A percentile compares a stretch with the other conserved stretches of the same genome.
Conservation (phyloP, 78 protist species). For the Dictyostelium firmibasis region DNA sequence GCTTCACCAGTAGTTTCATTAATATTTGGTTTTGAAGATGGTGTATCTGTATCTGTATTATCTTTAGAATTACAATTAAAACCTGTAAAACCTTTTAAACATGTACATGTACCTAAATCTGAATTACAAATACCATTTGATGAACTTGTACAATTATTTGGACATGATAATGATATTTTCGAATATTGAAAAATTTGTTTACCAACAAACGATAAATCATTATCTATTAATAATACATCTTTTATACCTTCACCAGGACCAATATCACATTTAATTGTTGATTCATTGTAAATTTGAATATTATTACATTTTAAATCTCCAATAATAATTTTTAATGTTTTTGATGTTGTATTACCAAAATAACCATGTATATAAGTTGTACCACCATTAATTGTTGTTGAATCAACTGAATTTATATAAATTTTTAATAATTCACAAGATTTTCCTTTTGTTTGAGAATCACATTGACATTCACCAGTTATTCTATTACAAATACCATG, state of each 20-base stretch:
- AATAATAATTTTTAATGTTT: background rate
- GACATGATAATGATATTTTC: background rate
- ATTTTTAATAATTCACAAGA: background rate
- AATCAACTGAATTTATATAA: background rate
- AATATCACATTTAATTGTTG: background rate
- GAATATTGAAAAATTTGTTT: background rate
- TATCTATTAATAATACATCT: background rate
- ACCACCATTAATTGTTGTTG: background rate
- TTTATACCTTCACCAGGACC: background rate
- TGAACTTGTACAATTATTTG: background rate
- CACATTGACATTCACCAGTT: background rate
- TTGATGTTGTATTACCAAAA: background rate
- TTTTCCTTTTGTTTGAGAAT: background rate
- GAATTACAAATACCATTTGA: background rate
- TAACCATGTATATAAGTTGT: background rate
- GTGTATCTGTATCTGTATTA: background rate
- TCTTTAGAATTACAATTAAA: background rate
- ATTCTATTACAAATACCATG: background rate
- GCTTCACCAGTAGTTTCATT: background rate
- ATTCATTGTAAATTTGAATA: background rate
- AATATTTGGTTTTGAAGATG: background rate
- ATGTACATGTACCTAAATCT: background rate
- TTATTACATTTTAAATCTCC: background rate
- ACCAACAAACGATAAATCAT: background rate
- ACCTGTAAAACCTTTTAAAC: background rate